Base-by-base conservation (phyloP, 176 grass and related monocot genomes). In the Raddia guianensis region DNA sequence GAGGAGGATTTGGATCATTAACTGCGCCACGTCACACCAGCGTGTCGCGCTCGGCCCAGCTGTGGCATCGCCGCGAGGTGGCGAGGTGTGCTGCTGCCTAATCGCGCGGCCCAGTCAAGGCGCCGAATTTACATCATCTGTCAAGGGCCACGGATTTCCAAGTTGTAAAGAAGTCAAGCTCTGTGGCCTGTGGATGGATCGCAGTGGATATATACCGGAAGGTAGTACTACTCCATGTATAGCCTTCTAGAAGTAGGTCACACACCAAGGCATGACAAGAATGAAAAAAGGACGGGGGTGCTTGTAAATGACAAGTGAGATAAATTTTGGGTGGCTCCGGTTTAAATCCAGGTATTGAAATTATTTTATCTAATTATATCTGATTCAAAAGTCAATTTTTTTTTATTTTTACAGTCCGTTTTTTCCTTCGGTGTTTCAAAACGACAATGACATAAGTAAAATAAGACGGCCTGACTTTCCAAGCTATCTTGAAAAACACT, bases 131-230 rank as follows among this genome's bases (percentile, higher is more conserved):
- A 27, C 27, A 27, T 27, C 27, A 27, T 27, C 27, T 70, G 70
- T 64, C 21, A 85, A 66, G 47, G 15, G 20, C 66, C 72, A 34
- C 12, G 43, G 59, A 86, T 67, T 78, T 67, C 59, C 5, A 80
- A 1, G 62, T n/a, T n/a, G n/a, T n/a, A n/a, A 19, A 42, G 13
- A 72, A 72, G 77, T 89, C 87, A 89, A 82, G 0, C 2, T 44
- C 1, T 13, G 65, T 13, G 76, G 71, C 34, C 1, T 13, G 65
- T 13, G 76, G 71, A 63, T 13, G 76, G 71, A 63, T 66, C 11
- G 32, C 27, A 33, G 20, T 12, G 46, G 76, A 80, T 70, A 35
- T 49, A 16, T 77, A 63, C 35, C 68, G 44, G 49, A 50, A 47
- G 70, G 57, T 10, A 72, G 27, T 1, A 27, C 27, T 27, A 27